Base-by-base conservation (phyloP, 2,329 filamentous ascomycete species). In the Lasiodiplodia sp. region DNA sequence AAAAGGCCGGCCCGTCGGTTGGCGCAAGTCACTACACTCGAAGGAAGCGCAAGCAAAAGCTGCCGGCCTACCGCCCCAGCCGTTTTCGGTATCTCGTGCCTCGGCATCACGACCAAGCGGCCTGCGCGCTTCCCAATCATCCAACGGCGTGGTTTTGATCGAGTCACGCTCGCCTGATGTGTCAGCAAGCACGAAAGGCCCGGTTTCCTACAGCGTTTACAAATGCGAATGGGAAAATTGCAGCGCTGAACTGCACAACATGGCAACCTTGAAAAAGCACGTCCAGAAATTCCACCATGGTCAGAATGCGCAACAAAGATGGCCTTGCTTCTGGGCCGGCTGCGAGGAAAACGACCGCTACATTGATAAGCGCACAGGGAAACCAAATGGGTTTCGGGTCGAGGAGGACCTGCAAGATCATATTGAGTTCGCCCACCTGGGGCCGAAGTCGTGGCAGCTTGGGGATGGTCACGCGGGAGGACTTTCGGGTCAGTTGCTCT, bases 221-320 rank as follows among this genome's bases (percentile, higher is more conserved):
- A 81, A 82, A 67, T 91, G 89, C 76, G 76, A 80, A 52, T 91
- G 88, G 89, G 77, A 83, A 64, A 76, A 78, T 1, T 91, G 89
- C 74, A 76, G 77, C 3, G 84, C 86, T 0, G 83, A 89, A 71
- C 78, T 91, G 5, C 89, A 91, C 76, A 91, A 90, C 71, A 76
- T 90, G 16, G 83, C 85, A 10, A 87, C 85, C 0, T 78, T 91
- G 6, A 84, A 84, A 70, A 86, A 86, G 68, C 89, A 91, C 74
- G 77, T 89, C 6, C 74, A 81, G 64, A 89, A 88, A 72, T 76
- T 86, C 4, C 89, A 91, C 72, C 34, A 52, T 18, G 7, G 23
- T 18, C 21, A 56, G 8, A 63, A 68, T 11, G 18, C 16, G 18
- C 14, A 63, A 49, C 55, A 56, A 6, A 56, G 37, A 18, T 68